A percentile compares a stretch with the other conserved stretches of the same genome.
Evolutionary conservation across 2,329 filamentous ascomycete species (phyloP).

Genomic region (Pestalotiopsis sp.): DNA sequence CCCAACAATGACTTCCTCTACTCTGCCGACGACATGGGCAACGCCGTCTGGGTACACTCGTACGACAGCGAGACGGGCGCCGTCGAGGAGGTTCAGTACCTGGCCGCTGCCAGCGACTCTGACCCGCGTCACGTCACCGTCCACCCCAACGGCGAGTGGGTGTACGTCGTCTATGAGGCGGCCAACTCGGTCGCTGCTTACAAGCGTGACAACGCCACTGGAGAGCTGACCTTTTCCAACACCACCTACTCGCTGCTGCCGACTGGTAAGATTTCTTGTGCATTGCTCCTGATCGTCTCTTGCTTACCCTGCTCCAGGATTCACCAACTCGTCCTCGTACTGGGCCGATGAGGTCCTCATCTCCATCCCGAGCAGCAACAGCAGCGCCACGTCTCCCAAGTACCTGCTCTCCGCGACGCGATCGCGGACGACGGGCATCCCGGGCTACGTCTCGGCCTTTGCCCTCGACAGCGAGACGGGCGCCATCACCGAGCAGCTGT

Average conservation of each 20-base stretch:
- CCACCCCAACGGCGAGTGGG: constrained; percentile 30
- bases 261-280: background rate
- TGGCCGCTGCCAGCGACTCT: constrained; percentile 22
- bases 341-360: constrained; percentile 29
- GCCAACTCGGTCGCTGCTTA: constrained; percentile 27
- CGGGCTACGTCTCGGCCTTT: constrained; percentile 34
- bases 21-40: constrained; percentile 33
- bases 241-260: constrained; percentile 12
- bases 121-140: constrained; percentile 30
- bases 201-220: constrained; percentile 24
- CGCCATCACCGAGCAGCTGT: constrained; percentile 28
- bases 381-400: constrained; percentile 17
- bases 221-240: constrained; percentile 21
- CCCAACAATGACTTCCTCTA: constrained; percentile 30
- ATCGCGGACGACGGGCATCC: constrained; percentile 18
- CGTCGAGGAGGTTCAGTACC: constrained; percentile 23
- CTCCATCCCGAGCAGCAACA: constrained; percentile 17
- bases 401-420: constrained; percentile 27
- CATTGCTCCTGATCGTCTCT: background rate
- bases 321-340: constrained; percentile 25
- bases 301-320: constrained; percentile 8
- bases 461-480: constrained; percentile 25
- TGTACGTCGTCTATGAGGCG: constrained; percentile 31
- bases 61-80: constrained; percentile 23
- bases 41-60: constrained; percentile 32